Percentiles rank a stretch among this genome's conserved stretches.
phyloP scores from a whole-genome alignment of 2,329 filamentous ascomycete species.

The Phialemonium atrogriseum region DNA sequence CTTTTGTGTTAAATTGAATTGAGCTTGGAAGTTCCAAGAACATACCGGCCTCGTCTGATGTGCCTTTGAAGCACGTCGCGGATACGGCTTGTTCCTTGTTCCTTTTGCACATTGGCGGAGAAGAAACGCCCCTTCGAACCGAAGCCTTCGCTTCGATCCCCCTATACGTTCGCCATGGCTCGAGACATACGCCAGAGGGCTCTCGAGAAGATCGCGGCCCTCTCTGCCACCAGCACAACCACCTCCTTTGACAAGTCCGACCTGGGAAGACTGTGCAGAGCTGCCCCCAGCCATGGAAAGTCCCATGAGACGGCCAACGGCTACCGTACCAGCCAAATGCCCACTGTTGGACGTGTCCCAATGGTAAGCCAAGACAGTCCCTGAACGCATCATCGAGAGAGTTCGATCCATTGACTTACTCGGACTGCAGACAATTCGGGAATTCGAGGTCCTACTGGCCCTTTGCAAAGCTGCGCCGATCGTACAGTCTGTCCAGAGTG shows the following conservation, averaged over 20 bases:
- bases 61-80: too few relatives aligned
- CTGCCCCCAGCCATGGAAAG: slow-evolving; percentile 40
- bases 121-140: background rate
- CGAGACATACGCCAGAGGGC: slow-evolving; percentile 53
- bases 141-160: background rate
- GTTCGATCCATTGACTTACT: slow-evolving; percentile 6
- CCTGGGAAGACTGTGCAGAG: slow-evolving; percentile 52
- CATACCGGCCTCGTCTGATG: too few relatives aligned
- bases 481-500: slow-evolving; percentile 62
- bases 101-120: too few relatives aligned
- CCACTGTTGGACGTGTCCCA: slow-evolving; percentile 43
- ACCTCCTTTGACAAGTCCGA: slow-evolving; percentile 54
- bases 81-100: too few relatives aligned
- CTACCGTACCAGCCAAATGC: slow-evolving; percentile 27
- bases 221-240: slow-evolving; percentile 47
- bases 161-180: slow-evolving; percentile 28
- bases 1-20: too few relatives aligned
- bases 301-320: slow-evolving; percentile 40
- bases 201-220: slow-evolving; percentile 55
- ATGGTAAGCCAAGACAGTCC: slow-evolving; percentile 41
- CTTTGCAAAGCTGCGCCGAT: slow-evolving; percentile 83
- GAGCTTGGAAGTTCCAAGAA: too few relatives aligned
- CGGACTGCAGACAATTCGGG: slow-evolving; percentile 61
- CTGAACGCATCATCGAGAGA: background rate
- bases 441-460: slow-evolving; percentile 86